These are phyloP conservation scores for Nitzschia sp. DNA, from an alignment of 108 stramenopile genomes.

Conservation along the genomic window DNA sequence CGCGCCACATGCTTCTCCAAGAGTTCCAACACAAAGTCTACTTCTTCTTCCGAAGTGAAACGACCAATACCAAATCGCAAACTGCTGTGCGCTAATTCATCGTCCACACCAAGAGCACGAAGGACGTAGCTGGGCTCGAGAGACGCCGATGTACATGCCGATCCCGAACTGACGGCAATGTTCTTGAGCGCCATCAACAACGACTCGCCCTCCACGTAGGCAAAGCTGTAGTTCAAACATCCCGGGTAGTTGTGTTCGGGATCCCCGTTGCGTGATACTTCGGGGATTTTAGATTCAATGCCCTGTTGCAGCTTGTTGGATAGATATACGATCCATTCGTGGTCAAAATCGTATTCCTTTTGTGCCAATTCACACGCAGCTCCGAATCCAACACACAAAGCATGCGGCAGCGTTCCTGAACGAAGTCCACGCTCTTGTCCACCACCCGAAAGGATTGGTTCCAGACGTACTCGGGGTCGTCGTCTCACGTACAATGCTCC, in stretches of 20 bases:
- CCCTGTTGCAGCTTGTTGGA: slow-evolving; percentile 80
- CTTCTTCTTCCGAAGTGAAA: slow-evolving; percentile 96
- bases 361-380: slow-evolving; percentile 88
- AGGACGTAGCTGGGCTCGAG: slow-evolving; percentile 99
- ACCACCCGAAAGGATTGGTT: slow-evolving; percentile 95
- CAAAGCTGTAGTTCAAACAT: slow-evolving; percentile 97
- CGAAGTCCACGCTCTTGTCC: slow-evolving; percentile 98
- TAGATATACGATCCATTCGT: slow-evolving; percentile 73
- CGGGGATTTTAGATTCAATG: slow-evolving; percentile 83
- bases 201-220: slow-evolving; percentile 98
- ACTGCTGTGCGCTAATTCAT: slow-evolving; percentile 97
- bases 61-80: slow-evolving; percentile 97
- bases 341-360: slow-evolving; percentile 88
- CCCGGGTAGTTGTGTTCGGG: slow-evolving; percentile 88
- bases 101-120: slow-evolving; percentile 97
- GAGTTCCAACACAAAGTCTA: slow-evolving; percentile 95
- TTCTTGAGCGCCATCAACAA: slow-evolving; percentile 98
- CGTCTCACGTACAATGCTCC: slow-evolving; percentile 97
- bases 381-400: slow-evolving; percentile 93
- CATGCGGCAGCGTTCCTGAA: slow-evolving; percentile 88
- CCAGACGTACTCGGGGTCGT: slow-evolving; percentile 95
- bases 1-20: slow-evolving; percentile 91
- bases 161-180: slow-evolving; percentile 96
- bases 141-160: slow-evolving; percentile 97
- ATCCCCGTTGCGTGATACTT: slow-evolving; percentile 95